phyloP scores from a whole-genome alignment of 179 eudicot genomes.

The Vitellaria paradoxa region DNA sequence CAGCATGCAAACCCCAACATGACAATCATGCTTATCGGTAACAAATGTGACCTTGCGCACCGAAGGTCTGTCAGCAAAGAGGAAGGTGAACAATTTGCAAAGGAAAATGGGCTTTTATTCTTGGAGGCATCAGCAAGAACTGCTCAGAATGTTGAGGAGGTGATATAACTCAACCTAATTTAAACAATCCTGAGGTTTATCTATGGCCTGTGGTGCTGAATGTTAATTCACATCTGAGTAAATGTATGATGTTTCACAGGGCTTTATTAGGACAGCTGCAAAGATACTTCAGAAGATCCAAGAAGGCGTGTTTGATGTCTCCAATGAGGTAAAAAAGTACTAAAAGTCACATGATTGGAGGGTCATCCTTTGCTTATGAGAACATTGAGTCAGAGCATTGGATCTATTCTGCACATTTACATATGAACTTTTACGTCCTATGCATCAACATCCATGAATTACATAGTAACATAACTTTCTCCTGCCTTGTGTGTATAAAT shows the following conservation, averaged over 20 bases:
- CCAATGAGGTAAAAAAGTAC: constrained; percentile 57
- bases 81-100: constrained; percentile 92
- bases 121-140: constrained; percentile 88
- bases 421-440: neutral
- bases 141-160: constrained; percentile 87
- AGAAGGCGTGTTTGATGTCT: constrained; percentile 82
- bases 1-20: constrained; percentile 90
- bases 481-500: neutral
- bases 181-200: neutral
- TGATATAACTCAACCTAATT: constrained; percentile 17
- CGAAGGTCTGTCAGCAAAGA: constrained; percentile 82
- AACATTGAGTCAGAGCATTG: neutral
- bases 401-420: neutral
- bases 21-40: constrained; percentile 82
- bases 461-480: neutral
- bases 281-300: constrained; percentile 73
- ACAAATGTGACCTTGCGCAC: constrained; percentile 72
- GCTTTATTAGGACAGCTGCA: constrained; percentile 69
- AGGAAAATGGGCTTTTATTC: constrained; percentile 78
- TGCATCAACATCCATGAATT: neutral
- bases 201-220: neutral
- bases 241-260: constrained; percentile 33
- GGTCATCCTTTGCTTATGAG: constrained; percentile 5
- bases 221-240: neutral
- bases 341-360: neutral